phyloP scores from a whole-genome alignment of 2,329 filamentous ascomycete genomes.

The Apiospora kogelbergensis region DNA sequence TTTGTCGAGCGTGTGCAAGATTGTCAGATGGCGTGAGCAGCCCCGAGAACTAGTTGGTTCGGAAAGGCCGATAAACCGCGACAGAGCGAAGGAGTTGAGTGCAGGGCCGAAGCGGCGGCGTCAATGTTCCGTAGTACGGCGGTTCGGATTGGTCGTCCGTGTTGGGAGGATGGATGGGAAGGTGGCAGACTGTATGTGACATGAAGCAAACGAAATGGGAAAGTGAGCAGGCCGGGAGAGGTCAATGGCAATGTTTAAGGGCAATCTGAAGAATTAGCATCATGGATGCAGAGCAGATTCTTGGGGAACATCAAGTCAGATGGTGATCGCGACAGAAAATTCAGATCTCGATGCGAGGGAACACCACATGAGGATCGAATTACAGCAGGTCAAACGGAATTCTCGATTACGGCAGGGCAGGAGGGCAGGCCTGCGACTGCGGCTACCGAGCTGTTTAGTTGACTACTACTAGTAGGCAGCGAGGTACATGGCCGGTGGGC shows the following conservation, averaged over 20 bases:
- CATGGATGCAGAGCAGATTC: slow-evolving; percentile 5
- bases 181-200: slow-evolving; percentile 16
- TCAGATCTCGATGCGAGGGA: slow-evolving; percentile 15
- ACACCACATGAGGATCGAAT: slow-evolving; percentile 8
- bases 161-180: background rate
- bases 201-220: slow-evolving; percentile 25
- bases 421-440: background rate
- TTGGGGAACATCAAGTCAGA: slow-evolving; percentile 9
- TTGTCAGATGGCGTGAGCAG: background rate
- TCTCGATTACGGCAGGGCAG: background rate
- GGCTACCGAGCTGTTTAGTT: background rate
- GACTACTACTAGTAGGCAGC: background rate
- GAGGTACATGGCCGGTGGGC: background rate
- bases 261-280: slow-evolving; percentile 23
- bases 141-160: slow-evolving; percentile 1
- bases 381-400: slow-evolving; percentile 6
- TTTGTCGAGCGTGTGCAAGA: background rate
- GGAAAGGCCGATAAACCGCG: background rate
- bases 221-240: slow-evolving; percentile 23
- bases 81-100: background rate
- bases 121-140: background rate
- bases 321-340: slow-evolving; percentile 9
- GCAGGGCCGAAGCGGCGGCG: background rate
- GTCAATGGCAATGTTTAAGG: slow-evolving; percentile 35
- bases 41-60: background rate